These are phyloP conservation scores for Elongisporangium undulatum DNA, from an alignment of 352 stramenopile genomes.

Conservation along the genomic window DNA sequence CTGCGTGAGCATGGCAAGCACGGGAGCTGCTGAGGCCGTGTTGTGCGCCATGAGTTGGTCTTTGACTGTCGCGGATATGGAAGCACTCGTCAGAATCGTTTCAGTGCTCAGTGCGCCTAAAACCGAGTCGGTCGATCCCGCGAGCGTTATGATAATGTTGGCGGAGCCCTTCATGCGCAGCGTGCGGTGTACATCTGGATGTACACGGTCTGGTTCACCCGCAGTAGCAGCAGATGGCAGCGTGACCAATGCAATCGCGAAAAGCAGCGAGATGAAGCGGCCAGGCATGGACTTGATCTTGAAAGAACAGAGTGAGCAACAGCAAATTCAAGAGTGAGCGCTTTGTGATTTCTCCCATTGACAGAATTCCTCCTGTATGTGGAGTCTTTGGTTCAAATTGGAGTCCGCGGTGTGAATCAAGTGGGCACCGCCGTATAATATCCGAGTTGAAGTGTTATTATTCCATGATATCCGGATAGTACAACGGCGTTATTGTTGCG, in stretches of 20 bases:
- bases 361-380: too few species aligned
- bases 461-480: too few species aligned
- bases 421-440: too few species aligned
- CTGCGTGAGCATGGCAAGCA: background rate
- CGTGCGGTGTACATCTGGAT: slow-evolving; percentile 17
- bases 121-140: background rate
- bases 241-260: background rate
- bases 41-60: background rate
- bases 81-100: background rate
- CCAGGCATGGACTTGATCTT: too few species aligned
- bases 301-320: too few species aligned
- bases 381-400: too few species aligned
- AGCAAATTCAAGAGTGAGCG: too few species aligned
- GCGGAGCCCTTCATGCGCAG: slow-evolving; percentile 13
- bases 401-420: too few species aligned
- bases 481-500: too few species aligned
- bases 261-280: background rate
- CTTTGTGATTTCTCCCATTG: too few species aligned
- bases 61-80: background rate
- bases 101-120: background rate
- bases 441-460: too few species aligned
- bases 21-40: background rate
- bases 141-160: slow-evolving; percentile 20
- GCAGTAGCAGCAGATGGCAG: background rate
- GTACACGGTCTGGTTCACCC: background rate